Percentiles rank a stretch among this genome's conserved stretches.
Conservation (phyloP, 2,329 filamentous ascomycete species). For the Trichoderma hamatum region DNA sequence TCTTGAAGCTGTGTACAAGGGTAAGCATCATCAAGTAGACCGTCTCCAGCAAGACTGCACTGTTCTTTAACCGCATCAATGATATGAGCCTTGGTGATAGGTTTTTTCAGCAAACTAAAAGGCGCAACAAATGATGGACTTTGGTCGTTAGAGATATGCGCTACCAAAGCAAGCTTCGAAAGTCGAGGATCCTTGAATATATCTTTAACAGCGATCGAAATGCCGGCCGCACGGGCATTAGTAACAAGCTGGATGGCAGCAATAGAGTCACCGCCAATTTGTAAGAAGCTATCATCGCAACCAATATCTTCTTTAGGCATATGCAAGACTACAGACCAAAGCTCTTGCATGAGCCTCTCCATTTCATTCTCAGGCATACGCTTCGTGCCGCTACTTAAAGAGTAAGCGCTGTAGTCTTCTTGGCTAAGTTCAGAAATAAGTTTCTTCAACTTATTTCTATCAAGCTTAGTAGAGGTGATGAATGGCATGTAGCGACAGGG, state of each 20-base stretch:
- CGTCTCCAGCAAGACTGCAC: conserved; percentile 19
- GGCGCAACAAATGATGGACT: background rate
- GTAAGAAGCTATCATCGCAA: conserved; percentile 29
- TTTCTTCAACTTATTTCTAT: conserved; percentile 23
- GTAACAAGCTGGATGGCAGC: conserved; percentile 49
- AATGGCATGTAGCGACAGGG: conserved; percentile 29
- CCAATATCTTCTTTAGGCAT: conserved; percentile 35
- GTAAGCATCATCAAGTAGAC: conserved; percentile 24
- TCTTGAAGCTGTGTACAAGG: conserved; percentile 24
- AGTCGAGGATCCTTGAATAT: conserved; percentile 23
- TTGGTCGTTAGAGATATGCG: background rate
- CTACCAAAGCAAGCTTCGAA: background rate
- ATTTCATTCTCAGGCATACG: conserved; percentile 28
- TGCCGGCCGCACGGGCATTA: conserved; percentile 36
- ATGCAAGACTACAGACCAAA: conserved; percentile 40
- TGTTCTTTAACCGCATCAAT: background rate
- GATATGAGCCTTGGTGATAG: background rate
- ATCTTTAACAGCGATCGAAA: conserved; percentile 8
- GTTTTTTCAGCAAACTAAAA: conserved; percentile 4
- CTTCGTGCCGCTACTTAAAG: background rate
- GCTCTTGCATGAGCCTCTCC: conserved; percentile 26
- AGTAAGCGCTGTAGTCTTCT: conserved; percentile 15
- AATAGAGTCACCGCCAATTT: conserved; percentile 48
- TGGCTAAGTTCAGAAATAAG: conserved; percentile 7
- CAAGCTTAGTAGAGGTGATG: conserved; percentile 28